These are phyloP conservation scores for Calycina herbarum DNA, from an alignment of 2,329 filamentous ascomycete species.

Conservation along the genomic window DNA sequence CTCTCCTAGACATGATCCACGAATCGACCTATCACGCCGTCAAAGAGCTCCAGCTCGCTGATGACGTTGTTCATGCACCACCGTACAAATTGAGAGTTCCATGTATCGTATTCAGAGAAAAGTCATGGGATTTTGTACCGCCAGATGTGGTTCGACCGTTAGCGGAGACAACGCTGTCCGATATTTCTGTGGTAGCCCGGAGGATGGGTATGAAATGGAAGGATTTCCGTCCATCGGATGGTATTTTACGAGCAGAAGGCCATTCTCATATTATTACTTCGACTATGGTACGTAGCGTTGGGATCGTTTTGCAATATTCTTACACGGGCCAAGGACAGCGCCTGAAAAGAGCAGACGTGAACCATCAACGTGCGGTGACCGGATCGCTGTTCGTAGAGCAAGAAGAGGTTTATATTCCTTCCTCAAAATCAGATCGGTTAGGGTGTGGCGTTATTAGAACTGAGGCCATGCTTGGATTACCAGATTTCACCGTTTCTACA, in stretches of 20 bases:
- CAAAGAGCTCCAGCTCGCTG: not conserved
- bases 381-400: constrained; percentile 20
- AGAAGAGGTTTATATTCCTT: constrained; percentile 29
- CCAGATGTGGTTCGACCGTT: constrained; percentile 36
- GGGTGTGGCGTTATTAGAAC: constrained; percentile 26
- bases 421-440: constrained; percentile 21
- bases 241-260: constrained; percentile 35
- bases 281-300: constrained; percentile 30
- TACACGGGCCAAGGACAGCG: constrained; percentile 23
- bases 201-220: constrained; percentile 38
- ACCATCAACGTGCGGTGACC: not conserved
- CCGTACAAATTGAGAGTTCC: constrained; percentile 20
- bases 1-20: constrained; percentile 21
- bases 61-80: not conserved
- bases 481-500: constrained; percentile 21
- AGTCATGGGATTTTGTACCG: constrained; percentile 39
- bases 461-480: constrained; percentile 18
- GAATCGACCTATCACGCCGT: constrained; percentile 10
- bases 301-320: constrained; percentile 30
- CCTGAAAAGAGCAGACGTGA: constrained; percentile 8
- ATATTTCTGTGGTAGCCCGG: constrained; percentile 34
- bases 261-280: constrained; percentile 33
- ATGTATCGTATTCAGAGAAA: constrained; percentile 27
- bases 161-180: constrained; percentile 30
- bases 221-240: constrained; percentile 32